A percentile compares a stretch with the other conserved stretches of the same genome.
Conservation (phyloP, 768 basidiomycete genomes). For the Lentinula boryana region DNA sequence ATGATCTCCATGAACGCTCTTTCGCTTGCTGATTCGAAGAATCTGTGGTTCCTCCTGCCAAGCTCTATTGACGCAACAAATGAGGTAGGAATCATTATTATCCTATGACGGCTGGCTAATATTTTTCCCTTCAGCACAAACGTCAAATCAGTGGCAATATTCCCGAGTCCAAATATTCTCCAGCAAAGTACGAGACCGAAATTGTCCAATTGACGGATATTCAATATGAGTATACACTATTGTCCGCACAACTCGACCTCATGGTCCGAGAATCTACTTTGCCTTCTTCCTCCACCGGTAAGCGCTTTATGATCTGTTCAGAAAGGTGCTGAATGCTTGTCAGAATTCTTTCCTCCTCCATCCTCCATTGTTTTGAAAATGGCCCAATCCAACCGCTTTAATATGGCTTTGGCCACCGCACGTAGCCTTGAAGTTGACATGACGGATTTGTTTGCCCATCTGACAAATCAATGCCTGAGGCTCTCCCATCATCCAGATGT, state of each 20-base stretch:
- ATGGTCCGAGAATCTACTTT: conserved; percentile 55
- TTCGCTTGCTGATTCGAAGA: conserved; percentile 71
- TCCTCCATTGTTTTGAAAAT: conserved; percentile 70
- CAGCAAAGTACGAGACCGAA: conserved; percentile 64
- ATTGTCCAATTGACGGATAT: conserved; percentile 78
- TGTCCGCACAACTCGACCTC: conserved; percentile 75
- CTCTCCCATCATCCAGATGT: conserved; percentile 59
- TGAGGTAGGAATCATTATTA: conserved; percentile 34
- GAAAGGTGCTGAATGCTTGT: conserved; percentile 14
- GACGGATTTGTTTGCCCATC: conserved; percentile 73
- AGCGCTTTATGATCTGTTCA: conserved; percentile 16
- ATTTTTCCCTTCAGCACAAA: conserved; percentile 46
- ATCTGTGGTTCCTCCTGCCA: conserved; percentile 79
- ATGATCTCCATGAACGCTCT: conserved; percentile 86
- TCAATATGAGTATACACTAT: conserved; percentile 67
- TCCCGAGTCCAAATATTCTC: conserved; percentile 65
- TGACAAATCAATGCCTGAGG: conserved; percentile 76
- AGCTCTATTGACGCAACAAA: conserved; percentile 37
- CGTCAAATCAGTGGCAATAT: conserved; percentile 66
- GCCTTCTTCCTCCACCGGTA: conserved; percentile 60
- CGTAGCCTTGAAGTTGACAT: conserved; percentile 77
- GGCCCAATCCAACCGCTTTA: conserved; percentile 74
- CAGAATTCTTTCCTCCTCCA: conserved; percentile 51
- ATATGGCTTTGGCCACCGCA: conserved; percentile 72
- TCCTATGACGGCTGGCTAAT: conserved; percentile 9